phyloP scores from a whole-genome alignment of 2,329 filamentous ascomycete genomes.

The Aureobasidium subglaciale region DNA sequence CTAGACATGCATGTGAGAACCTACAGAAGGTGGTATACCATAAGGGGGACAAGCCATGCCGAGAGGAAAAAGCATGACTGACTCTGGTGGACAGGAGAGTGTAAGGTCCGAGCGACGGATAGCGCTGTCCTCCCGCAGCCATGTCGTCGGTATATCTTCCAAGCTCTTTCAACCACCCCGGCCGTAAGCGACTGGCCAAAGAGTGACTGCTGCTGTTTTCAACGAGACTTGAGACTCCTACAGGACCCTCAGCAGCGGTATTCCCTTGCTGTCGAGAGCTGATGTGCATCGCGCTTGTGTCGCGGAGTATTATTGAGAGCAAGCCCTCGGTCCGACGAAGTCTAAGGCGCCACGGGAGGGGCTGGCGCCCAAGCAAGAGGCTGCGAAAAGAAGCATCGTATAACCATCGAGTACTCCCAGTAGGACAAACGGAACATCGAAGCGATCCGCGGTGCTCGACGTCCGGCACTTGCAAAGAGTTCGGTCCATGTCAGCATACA shows the following conservation, averaged over 20 bases:
- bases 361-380: not conserved
- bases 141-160: constrained; percentile 1
- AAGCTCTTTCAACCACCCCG: not conserved
- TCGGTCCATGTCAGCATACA: not conserved
- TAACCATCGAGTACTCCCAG: not conserved
- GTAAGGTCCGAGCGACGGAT: not conserved
- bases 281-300: no score
- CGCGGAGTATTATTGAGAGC: no score
- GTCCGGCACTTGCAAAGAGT: constrained; percentile 1
- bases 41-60: not conserved
- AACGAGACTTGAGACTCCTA: no score
- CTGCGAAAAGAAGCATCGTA: not conserved
- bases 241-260: no score
- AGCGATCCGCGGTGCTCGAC: not conserved
- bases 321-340: no score
- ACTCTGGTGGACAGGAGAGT: not conserved
- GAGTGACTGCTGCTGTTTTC: not conserved
- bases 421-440: not conserved
- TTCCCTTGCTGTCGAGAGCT: no score
- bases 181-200: not conserved
- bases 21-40: not conserved
- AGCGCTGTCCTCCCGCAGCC: not conserved
- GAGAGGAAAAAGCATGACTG: not conserved
- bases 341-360: not conserved
- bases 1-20: constrained; percentile 1